phyloP scores from a whole-genome alignment of 169 alveolate genomes.

The Cryptosporidium muris region DNA sequence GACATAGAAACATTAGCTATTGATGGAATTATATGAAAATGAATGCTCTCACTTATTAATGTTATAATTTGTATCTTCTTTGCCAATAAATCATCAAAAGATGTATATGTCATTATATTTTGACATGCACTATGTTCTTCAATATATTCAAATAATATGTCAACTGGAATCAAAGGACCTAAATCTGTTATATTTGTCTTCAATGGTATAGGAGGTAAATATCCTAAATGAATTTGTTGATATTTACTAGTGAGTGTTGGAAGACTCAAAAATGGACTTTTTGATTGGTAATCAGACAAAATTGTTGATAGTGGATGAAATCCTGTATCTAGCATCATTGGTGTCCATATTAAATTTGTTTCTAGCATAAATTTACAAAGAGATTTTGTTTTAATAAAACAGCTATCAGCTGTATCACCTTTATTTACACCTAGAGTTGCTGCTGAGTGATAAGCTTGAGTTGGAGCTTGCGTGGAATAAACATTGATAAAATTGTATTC shows the following conservation, averaged over 20 bases:
- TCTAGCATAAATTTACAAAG: slow-evolving; percentile 12
- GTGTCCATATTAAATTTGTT: slow-evolving; percentile 31
- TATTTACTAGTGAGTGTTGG: slow-evolving; percentile 31
- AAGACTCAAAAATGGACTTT: background rate
- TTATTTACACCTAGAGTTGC: too few species aligned
- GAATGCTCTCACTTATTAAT: slow-evolving; percentile 29
- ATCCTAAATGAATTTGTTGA: slow-evolving; percentile 51
- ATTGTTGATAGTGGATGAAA: slow-evolving; percentile 20
- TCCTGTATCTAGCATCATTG: slow-evolving; percentile 18
- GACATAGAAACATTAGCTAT: background rate
- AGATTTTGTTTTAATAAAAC: slow-evolving; percentile 29
- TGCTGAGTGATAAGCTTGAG: too few species aligned
- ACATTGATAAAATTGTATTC: slow-evolving; percentile 1
- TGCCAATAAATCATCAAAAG: slow-evolving; percentile 56
- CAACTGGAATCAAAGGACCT: slow-evolving; percentile 2
- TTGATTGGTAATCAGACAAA: background rate
- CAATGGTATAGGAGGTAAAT: slow-evolving; percentile 30
- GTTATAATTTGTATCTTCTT: slow-evolving; percentile 35
- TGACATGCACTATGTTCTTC: slow-evolving; percentile 16
- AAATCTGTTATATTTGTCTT: background rate
- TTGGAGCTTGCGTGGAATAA: too few species aligned
- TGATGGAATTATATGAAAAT: slow-evolving; percentile 48
- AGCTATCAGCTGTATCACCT: background rate
- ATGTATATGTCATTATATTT: slow-evolving; percentile 15
- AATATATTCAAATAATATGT: background rate